Conservation (phyloP, 805 yeast species). For the Starmera pachycereana region DNA sequence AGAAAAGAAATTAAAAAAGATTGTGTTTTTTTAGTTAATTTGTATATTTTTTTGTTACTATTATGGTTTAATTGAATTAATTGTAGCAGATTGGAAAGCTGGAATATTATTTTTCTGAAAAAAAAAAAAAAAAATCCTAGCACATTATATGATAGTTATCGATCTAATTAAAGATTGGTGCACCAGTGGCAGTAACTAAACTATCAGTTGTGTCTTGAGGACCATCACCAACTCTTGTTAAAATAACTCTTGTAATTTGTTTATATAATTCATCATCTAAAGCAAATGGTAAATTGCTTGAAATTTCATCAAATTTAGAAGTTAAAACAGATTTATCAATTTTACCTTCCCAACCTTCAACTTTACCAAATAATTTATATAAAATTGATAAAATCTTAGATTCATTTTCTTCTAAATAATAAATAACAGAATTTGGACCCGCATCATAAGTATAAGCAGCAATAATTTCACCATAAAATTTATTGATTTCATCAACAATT, state of each 20-base stretch:
- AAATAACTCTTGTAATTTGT: slow-evolving; percentile 77
- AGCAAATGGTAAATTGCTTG: slow-evolving; percentile 24
- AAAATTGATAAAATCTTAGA: slow-evolving; percentile 61
- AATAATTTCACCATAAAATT: slow-evolving; percentile 38
- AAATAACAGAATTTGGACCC: slow-evolving; percentile 97
- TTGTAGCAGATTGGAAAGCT: not conserved
- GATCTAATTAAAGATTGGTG: slow-evolving; percentile 33
- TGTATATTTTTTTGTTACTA: not conserved
- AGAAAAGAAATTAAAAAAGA: not conserved
- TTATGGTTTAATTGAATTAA: too few relatives aligned
- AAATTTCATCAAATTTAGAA: slow-evolving; percentile 18
- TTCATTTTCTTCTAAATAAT: slow-evolving; percentile 74
- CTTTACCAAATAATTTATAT: slow-evolving; percentile 43
- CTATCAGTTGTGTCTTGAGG: slow-evolving; percentile 54
- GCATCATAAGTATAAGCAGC: slow-evolving; percentile 99
- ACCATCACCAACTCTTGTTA: slow-evolving; percentile 82
- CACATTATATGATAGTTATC: too few relatives aligned
- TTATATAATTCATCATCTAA: slow-evolving; percentile 42
- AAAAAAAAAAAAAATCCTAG: too few relatives aligned
- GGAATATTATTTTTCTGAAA: not conserved
- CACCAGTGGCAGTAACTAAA: slow-evolving; percentile 52
- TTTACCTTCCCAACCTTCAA: slow-evolving; percentile 57
- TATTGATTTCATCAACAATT: slow-evolving; percentile 70
- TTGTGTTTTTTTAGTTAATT: not conserved
- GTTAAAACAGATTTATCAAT: slow-evolving; percentile 14